Percentiles rank a stretch among this genome's conserved stretches.
Conservation (phyloP, 176 grass and related monocot genomes). For the Pharus latifolius region DNA sequence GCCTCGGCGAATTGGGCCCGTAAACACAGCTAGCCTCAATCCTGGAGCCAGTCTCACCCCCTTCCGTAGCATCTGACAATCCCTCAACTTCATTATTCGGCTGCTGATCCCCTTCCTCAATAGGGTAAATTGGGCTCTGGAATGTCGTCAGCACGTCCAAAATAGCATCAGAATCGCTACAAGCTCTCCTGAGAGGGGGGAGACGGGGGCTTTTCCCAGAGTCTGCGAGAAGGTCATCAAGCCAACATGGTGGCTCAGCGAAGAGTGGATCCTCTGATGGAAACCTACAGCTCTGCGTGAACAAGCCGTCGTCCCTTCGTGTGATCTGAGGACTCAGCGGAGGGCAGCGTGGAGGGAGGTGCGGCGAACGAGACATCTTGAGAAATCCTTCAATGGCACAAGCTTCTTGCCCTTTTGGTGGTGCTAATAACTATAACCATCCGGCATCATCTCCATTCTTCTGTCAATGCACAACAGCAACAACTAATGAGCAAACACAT, state of each 20-base stretch:
- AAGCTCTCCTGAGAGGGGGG: conserved; percentile 64
- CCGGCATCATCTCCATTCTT: conserved; percentile 15
- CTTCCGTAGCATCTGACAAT: neutral
- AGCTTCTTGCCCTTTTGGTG: conserved; percentile 3
- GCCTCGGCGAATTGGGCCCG: conserved; percentile 86
- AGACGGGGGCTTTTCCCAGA: conserved; percentile 28
- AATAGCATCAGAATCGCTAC: conserved; percentile 75
- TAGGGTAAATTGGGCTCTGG: conserved; percentile 16
- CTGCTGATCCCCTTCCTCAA: conserved; percentile 35
- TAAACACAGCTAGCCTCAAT: conserved; percentile 72
- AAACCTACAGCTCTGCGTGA: conserved; percentile 48
- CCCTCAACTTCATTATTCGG: conserved; percentile 19
- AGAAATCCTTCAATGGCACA: neutral
- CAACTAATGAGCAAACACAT: conserved; percentile 2
- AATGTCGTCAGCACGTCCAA: conserved; percentile 47
- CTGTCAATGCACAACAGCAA: conserved; percentile 26
- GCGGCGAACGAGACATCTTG: conserved; percentile 67
- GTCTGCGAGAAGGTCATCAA: conserved; percentile 70
- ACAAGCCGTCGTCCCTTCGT: conserved; percentile 35
- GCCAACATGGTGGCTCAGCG: conserved; percentile 59
- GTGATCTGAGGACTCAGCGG: conserved; percentile 40
- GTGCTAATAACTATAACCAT: conserved; percentile 10
- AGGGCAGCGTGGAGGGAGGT: conserved; percentile 86
- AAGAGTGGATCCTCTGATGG: conserved; percentile 33
- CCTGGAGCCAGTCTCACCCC: conserved; percentile 15